Base-by-base conservation (phyloP, 2,329 filamentous ascomycete genomes). In the Colletotrichum sp. region DNA sequence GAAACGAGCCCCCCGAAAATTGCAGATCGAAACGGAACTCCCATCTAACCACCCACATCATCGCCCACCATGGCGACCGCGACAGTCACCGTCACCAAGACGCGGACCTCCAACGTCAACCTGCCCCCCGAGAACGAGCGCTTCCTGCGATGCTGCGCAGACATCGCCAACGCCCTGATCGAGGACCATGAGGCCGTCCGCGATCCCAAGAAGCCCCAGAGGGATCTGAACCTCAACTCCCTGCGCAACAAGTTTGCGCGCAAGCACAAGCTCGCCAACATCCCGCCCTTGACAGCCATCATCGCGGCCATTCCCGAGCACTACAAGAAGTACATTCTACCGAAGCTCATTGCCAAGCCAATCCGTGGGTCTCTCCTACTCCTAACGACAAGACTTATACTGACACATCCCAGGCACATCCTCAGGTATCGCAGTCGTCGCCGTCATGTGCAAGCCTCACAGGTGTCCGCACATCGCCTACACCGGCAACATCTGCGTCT, bases 391-490 rank as follows among this genome's bases (percentile, higher is more conserved):
- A 13, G 21, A 3, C 24, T 13, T 12, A 21, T 12, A 30, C 28
- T 64, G 21, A 73, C 32, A 44, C 7, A 15, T 13, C 6, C 7
- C 78, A 95, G 93, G 95, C 81, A 98, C 96, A 18, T 98, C 96
- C 1, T 98, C 96, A 69, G 97, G 97, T 74, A 99, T 99, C 81
- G 97, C 97, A 3, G 97, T 99, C 10, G 97, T 99, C 63, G 97
- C 98, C 59, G 98, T 99, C 80, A 99, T 99, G 97, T 99, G 97
- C 90, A 99, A 99, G 86, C 97, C 97, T 28, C 97, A 99, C 84
- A 91, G 97, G 83, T 99, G 97, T 82, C 97, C 97, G 21, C 97
- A 99, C 83, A 99, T 99, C 80, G 95, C 97, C 13, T 99, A 98
- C 85, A 99, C 97, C 0, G 97, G 97, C 78, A 99, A 99, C 83